phyloP scores from a whole-genome alignment of 352 stramenopile genomes.

The Globisporangium carolinianum region DNA sequence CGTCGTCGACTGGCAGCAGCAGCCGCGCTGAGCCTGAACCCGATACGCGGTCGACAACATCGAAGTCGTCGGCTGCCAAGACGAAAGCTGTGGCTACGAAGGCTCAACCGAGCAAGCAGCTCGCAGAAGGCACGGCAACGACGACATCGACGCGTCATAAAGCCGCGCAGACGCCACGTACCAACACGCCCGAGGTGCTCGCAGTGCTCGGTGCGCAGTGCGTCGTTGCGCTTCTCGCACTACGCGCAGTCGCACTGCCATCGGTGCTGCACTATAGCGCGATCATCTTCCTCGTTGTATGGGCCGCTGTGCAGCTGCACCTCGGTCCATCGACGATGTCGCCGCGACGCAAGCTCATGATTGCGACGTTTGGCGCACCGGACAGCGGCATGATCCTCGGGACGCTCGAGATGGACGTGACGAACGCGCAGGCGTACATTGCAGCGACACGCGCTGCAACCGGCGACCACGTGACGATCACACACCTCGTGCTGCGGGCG shows the following conservation, averaged over 20 bases:
- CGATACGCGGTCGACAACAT: background rate
- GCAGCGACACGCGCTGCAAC: constrained; percentile 36
- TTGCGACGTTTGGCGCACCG: constrained; percentile 46
- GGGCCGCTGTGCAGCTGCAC: constrained; percentile 44
- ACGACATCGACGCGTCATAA: background rate
- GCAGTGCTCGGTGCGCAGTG: constrained; percentile 45
- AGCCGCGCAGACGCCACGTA: background rate
- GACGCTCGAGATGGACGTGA: constrained; percentile 62
- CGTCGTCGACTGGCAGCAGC: background rate
- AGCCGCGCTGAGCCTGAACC: constrained; percentile 4
- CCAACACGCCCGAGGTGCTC: constrained; percentile 29
- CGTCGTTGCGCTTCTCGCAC: constrained; percentile 32
- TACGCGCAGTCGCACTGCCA: constrained; percentile 40
- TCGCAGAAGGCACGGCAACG: background rate
- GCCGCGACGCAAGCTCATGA: constrained; percentile 60
- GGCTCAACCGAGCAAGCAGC: too few species aligned
- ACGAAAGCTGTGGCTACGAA: too few species aligned
- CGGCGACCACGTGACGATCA: constrained; percentile 55
- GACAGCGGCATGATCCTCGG: constrained; percentile 66
- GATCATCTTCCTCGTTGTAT: constrained; percentile 38
- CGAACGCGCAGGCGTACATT: constrained; percentile 54
- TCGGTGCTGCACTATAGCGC: constrained; percentile 33
- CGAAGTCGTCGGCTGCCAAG: background rate
- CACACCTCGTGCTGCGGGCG: constrained; percentile 56
- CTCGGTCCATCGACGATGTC: constrained; percentile 55